Base-by-base conservation (phyloP, 2,329 filamentous ascomycete genomes). In the Pyrenochaeta sp. region DNA sequence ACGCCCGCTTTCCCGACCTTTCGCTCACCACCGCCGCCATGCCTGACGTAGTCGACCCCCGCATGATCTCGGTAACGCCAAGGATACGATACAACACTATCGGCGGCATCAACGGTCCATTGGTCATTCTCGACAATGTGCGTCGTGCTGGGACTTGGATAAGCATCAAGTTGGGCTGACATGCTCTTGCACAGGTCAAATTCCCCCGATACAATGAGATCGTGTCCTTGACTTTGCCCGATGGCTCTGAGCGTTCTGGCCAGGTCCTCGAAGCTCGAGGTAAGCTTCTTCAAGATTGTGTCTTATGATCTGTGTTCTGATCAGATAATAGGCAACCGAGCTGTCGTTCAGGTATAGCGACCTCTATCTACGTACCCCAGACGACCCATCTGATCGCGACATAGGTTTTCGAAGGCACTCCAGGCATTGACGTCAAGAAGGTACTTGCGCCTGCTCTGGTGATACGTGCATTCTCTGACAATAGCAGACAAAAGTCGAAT, bases 401-500 rank as follows among this genome's bases (percentile, higher is more conserved):
- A 53, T 77, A 96, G 88, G 92, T 97, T 62, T 99, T 99, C 72
- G 94, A 99, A 77, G 94, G 94, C 63, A 99, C 94, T 54, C 78
- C 92, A 32, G 94, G 94, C 71, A 94, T 99, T 72, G 94, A 99
- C 83, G 94, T 99, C 58, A 96, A 97, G 83, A 99, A 85, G 89
- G 91, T 76, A 60, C 42, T 57, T 51, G 45, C 48, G 28, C 23
- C 41, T 41, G 32, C 27, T 30, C 26, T 22, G 31, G 7, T 35
- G 31, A 28, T 45, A 58, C 30, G 42, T 63, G 41, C 20, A 38
- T 20, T n/a, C 27, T 41, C 58, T 65, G 41, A 67, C 63, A 45
- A 41, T 37, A 44, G 45, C 67, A 94, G 92, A 96, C 93, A 41
- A 95, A 88, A 82, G 93, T 99, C 73, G 90, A 99, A 73, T 97